A percentile compares a stretch with the other conserved stretches of the same genome.
phyloP scores from a whole-genome alignment of 2,329 filamentous ascomycete species.

The Plenodomus lindquistii region DNA sequence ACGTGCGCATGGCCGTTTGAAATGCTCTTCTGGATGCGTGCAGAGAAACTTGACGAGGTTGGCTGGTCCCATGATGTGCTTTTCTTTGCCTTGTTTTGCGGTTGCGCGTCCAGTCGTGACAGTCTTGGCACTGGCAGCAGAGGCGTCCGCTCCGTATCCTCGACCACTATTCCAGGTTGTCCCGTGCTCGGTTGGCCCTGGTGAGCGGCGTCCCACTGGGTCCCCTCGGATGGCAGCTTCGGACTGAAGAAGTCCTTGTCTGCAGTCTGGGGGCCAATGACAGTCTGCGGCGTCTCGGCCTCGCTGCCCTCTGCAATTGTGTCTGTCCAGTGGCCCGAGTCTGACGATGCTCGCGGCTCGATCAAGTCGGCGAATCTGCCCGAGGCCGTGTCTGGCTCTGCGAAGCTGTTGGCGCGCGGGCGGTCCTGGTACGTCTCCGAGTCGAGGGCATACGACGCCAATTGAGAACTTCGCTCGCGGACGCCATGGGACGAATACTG shows the following conservation, averaged over 20 bases:
- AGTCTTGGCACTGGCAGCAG: conserved; percentile 43
- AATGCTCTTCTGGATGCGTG: conserved; percentile 23
- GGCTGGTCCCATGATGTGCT: conserved; percentile 15
- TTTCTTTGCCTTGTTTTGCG: conserved; percentile 16
- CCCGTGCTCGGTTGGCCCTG: conserved; percentile 3
- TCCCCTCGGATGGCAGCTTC: conserved; percentile 2
- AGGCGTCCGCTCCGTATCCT: conserved; percentile 43
- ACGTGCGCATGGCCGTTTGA: conserved; percentile 25
- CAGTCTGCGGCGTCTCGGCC: conserved; percentile 54
- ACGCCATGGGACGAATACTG: conserved; percentile 76
- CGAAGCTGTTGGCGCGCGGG: conserved; percentile 27
- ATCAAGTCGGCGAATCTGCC: conserved; percentile 15
- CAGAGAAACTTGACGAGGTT: conserved; percentile 26
- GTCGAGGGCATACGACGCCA: conserved; percentile 76
- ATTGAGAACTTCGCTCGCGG: conserved; percentile 82
- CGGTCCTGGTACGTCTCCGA: conserved; percentile 38
- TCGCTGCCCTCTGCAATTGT: conserved; percentile 67
- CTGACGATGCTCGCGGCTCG: conserved; percentile 31
- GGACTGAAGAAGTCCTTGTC: conserved; percentile 31
- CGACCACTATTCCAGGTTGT: conserved; percentile 29
- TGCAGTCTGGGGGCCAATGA: conserved; percentile 22
- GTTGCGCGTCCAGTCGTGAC: conserved; percentile 24
- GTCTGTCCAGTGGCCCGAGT: conserved; percentile 49
- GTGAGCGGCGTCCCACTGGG: conserved; percentile 4
- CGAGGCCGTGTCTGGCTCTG: conserved; percentile 26